A percentile compares a stretch with the other conserved stretches of the same genome.
phyloP scores from a whole-genome alignment of 352 stramenopile species.

The Phytopythium vexans region DNA sequence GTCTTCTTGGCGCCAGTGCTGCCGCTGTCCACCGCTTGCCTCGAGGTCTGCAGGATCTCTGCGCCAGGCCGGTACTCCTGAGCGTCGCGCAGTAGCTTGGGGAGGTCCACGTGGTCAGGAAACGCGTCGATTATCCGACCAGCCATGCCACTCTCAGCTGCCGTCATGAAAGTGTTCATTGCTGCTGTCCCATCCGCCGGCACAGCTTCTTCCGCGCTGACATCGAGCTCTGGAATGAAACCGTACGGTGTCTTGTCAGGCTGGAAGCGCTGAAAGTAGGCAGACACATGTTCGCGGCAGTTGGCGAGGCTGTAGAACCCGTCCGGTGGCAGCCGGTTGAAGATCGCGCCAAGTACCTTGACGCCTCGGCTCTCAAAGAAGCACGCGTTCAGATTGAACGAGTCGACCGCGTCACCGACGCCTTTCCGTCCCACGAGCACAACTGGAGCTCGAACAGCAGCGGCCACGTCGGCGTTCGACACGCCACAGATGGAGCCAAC shows the following conservation, averaged over 20 bases:
- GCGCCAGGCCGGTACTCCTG: slow-evolving; percentile 11
- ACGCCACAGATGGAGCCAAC: slow-evolving; percentile 81
- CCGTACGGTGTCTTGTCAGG: slow-evolving; percentile 70
- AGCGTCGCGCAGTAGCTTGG: slow-evolving; percentile 28
- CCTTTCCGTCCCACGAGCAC: slow-evolving; percentile 94
- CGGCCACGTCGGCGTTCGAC: slow-evolving; percentile 71
- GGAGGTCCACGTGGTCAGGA: slow-evolving; percentile 28
- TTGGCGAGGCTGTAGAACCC: slow-evolving; percentile 95
- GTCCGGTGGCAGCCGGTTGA: slow-evolving; percentile 92
- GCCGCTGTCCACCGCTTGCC: too few relatives aligned
- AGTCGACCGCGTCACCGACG: slow-evolving; percentile 97
- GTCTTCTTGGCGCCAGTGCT: slow-evolving; percentile 13
- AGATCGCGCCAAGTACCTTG: slow-evolving; percentile 94
- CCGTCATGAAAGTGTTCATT: slow-evolving; percentile 26
- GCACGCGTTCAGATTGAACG: slow-evolving; percentile 95
- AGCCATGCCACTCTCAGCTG: slow-evolving; percentile 18
- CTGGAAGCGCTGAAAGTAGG: slow-evolving; percentile 90
- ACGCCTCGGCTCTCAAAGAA: slow-evolving; percentile 93
- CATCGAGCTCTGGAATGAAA: slow-evolving; percentile 74
- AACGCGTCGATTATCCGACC: slow-evolving; percentile 42
- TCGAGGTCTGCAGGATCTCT: too few relatives aligned
- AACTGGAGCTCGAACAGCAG: slow-evolving; percentile 71
- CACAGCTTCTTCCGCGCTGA: slow-evolving; percentile 15
- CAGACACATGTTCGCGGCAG: slow-evolving; percentile 83
- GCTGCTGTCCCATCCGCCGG: slow-evolving; percentile 11